Evolutionary conservation across 2,329 filamentous ascomycete species (phyloP).

Genomic region (Onygena corvina): DNA sequence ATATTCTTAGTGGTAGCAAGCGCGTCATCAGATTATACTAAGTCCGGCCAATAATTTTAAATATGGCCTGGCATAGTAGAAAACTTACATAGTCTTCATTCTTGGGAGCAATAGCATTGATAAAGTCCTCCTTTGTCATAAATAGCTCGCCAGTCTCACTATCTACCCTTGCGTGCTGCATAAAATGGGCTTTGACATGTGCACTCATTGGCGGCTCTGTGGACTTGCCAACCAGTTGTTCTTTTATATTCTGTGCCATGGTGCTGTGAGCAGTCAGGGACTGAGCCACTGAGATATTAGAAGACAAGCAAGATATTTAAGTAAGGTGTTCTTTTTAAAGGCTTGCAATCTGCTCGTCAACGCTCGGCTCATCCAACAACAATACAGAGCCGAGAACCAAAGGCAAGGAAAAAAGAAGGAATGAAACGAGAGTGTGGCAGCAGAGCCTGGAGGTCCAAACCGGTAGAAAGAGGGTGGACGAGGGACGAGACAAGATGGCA

Average conservation of each 20-base stretch:
- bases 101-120: constrained; percentile 75
- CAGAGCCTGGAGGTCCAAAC: too few relatives aligned
- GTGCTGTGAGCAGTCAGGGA: too few relatives aligned
- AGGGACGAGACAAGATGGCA: too few relatives aligned
- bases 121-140: constrained; percentile 77
- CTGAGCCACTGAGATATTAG: too few relatives aligned
- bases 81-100: constrained; percentile 79
- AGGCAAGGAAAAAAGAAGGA: too few relatives aligned
- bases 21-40: background rate
- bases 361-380: too few relatives aligned
- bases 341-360: too few relatives aligned
- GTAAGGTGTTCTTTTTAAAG: too few relatives aligned
- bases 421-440: too few relatives aligned
- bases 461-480: too few relatives aligned
- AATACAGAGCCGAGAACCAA: too few relatives aligned
- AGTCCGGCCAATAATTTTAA: background rate
- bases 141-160: constrained; percentile 61
- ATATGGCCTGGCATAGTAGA: background rate
- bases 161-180: constrained; percentile 63
- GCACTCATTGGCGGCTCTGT: constrained; percentile 53
- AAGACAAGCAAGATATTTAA: too few relatives aligned
- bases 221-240: constrained; percentile 55
- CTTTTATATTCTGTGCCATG: constrained; percentile 55
- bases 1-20: background rate
- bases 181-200: constrained; percentile 64